Evolutionary conservation across 176 grass and related monocot genomes (phyloP), one percentile per base, ranked within the genome.

Genomic region (Triticum turgidum): DNA sequence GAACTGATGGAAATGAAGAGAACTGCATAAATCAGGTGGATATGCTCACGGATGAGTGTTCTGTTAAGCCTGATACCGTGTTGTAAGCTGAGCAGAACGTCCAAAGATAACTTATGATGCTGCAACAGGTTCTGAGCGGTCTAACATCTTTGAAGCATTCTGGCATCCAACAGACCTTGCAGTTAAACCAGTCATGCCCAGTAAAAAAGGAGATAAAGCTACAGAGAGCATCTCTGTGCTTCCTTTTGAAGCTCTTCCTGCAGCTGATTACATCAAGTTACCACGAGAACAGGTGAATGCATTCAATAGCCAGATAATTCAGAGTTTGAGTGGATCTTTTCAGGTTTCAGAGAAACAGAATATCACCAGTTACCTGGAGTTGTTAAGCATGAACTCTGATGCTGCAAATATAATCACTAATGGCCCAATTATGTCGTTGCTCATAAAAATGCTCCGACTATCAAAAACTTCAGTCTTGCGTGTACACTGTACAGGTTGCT

Each of bases 161-260:
- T 98, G 97, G 97, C 97, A 98, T 77, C 88, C 86, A 30, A 91
- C 94, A 73, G 97, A 98, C 84, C 93, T 98, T 63, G 88, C 86
- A 78, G 97, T 98, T 76, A 98, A 98, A 84, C 97, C 97, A 77
- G 97, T 98, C 69, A 98, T 98, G 97, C 94, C 94, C 21, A 86
- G 88, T 80, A 93, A 85, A 83, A 98, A 98, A 86, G 79, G 86
- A 78, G 93, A 98, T 82, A 96, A 89, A 89, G 84, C 76, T 91
- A 47, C 78, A 73, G 91, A 95, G 45, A 73, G 58, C n/a, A 30
- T 91, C 39, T 80, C 73, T 20, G 78, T 69, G 59, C 92, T 96
- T 84, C 93, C 90, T 82, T 98, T 96, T 83, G 92, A 92, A 86
- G 69, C 86, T 76, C 76, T 98, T 82, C 68, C 88, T 58, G 87